Conservation (phyloP, 106 monocot species). For the Apostasia shenzhenica region DNA sequence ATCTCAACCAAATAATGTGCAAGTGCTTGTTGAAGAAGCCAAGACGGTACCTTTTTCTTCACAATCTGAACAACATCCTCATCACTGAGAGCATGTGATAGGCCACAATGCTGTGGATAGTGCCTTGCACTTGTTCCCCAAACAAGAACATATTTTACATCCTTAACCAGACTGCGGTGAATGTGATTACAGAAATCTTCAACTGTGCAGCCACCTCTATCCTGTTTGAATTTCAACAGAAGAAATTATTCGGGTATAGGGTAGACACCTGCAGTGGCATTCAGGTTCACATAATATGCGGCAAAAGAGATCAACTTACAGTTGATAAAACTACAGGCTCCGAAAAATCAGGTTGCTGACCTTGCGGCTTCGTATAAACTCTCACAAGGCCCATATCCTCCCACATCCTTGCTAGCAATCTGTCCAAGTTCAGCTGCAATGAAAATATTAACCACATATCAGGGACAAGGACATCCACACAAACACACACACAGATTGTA, state of each 20-base stretch:
- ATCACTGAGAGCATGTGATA: constrained; percentile 69
- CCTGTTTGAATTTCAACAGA: constrained; percentile 35
- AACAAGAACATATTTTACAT: constrained; percentile 96
- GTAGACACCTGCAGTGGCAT: too few relatives aligned
- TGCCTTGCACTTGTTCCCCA: constrained; percentile 97
- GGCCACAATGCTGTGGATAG: constrained; percentile 96
- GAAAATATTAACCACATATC: neutral
- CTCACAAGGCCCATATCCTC: constrained; percentile 98
- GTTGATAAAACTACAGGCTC: constrained; percentile 95
- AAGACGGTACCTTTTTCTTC: constrained; percentile 77
- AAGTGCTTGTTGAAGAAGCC: neutral
- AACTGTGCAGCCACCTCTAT: constrained; percentile 94
- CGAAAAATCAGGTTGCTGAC: constrained; percentile 92
- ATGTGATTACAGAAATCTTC: constrained; percentile 99
- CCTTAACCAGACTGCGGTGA: constrained; percentile 83
- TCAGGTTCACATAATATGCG: neutral
- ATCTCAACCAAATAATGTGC: too few relatives aligned
- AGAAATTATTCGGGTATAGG: neutral
- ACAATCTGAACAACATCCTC: constrained; percentile 99
- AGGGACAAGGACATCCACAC: too few relatives aligned
- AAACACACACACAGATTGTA: too few relatives aligned
- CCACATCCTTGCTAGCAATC: constrained; percentile 96
- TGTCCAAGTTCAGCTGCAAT: constrained; percentile 89
- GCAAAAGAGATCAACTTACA: constrained; percentile 34
- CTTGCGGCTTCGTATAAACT: constrained; percentile 96